phyloP scores from a whole-genome alignment of 345 rosid species.

The Populus pruinosa region DNA sequence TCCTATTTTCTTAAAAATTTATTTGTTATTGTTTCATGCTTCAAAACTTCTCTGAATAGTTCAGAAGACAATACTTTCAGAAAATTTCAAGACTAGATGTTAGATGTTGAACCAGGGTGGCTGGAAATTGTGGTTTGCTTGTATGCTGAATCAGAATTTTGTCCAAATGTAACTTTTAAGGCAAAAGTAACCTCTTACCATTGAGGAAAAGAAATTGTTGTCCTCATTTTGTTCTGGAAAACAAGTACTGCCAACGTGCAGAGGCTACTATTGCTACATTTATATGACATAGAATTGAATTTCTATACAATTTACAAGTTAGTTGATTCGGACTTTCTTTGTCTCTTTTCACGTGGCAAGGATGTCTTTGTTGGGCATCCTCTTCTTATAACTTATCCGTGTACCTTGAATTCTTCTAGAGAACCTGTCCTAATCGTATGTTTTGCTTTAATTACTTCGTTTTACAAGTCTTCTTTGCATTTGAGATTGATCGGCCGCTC shows the following conservation, averaged over 20 bases:
- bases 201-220: background rate
- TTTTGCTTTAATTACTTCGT: too few species aligned
- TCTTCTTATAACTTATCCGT: too few species aligned
- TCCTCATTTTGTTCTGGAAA: background rate
- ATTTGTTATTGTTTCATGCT: background rate
- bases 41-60: background rate
- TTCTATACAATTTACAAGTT: background rate
- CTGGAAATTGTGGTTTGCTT: background rate
- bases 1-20: too few species aligned
- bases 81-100: background rate
- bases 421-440: too few species aligned
- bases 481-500: too few species aligned
- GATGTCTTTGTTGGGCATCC: too few species aligned
- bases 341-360: background rate
- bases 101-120: background rate
- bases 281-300: background rate
- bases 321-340: background rate
- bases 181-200: background rate
- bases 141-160: background rate
- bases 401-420: too few species aligned
- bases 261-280: background rate
- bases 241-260: background rate
- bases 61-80: background rate
- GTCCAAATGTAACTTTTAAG: background rate
- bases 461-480: too few species aligned